These are phyloP conservation scores for Moricandia arvensis DNA, from an alignment of 345 rosid genomes.

Conservation along the genomic window DNA sequence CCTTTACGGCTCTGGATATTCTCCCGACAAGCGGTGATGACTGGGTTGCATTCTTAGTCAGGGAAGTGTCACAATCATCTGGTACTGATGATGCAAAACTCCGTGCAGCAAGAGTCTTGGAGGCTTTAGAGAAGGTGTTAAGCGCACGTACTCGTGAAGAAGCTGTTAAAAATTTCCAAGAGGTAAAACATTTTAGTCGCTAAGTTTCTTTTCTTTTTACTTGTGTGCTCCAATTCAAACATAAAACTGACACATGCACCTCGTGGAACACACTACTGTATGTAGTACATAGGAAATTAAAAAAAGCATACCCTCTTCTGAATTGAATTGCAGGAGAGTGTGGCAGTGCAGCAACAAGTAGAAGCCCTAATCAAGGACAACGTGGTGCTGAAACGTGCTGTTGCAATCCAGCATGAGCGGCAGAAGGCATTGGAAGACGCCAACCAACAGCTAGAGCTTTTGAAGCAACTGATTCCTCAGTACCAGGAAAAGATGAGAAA, in stretches of 20 bases:
- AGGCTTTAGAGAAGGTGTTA: constrained; percentile 65
- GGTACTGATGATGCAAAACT: constrained; percentile 66
- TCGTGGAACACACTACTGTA: no score
- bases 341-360: constrained; percentile 64
- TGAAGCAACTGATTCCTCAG: constrained; percentile 71
- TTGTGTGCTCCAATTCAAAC: no score
- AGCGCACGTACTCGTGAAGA: constrained; percentile 47
- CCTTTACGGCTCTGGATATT: constrained; percentile 18
- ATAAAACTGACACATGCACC: no score
- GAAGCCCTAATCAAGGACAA: constrained; percentile 63
- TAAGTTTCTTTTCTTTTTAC: no score
- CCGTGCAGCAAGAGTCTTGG: constrained; percentile 67
- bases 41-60: constrained; percentile 81
- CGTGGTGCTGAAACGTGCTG: constrained; percentile 75
- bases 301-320: neutral
- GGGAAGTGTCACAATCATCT: constrained; percentile 57
- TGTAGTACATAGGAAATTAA: neutral
- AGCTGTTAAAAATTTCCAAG: constrained; percentile 45
- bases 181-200: constrained; percentile 40
- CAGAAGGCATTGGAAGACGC: constrained; percentile 61
- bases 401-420: constrained; percentile 85
- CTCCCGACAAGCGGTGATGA: constrained; percentile 56
- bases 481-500: constrained; percentile 72
- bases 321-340: constrained; percentile 54
- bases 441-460: constrained; percentile 55